Evolutionary conservation across 225 moss, liverwort and hornwort species (phyloP).

Genomic region (Takakia lepidozioides): DNA sequence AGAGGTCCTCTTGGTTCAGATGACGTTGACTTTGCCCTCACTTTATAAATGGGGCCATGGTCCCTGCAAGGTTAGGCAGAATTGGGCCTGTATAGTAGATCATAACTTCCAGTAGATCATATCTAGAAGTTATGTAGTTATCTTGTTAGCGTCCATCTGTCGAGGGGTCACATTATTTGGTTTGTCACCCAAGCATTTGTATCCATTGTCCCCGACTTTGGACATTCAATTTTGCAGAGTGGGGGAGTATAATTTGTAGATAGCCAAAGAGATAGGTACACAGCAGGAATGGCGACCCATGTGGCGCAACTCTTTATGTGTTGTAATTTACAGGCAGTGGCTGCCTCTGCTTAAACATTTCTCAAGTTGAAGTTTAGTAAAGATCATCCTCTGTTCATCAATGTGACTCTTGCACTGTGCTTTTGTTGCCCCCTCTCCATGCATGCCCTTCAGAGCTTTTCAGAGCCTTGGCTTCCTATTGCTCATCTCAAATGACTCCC

Average conservation of each 20-base stretch:
- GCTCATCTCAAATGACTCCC: no score
- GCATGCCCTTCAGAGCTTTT: no score
- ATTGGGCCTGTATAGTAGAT: slow-evolving; percentile 37
- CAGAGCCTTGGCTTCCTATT: no score
- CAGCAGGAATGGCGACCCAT: slow-evolving; percentile 30
- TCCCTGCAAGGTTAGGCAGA: no score
- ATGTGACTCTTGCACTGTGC: no score
- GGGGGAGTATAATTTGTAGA: slow-evolving; percentile 35
- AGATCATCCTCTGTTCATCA: no score
- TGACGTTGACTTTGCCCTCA: slow-evolving; percentile 77
- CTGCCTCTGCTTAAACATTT: no score
- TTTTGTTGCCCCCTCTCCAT: no score
- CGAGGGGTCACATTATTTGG: slow-evolving; percentile 10
- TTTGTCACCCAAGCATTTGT: slow-evolving; percentile 40
- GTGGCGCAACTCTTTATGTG: slow-evolving; percentile 44
- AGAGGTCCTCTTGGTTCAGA: slow-evolving; percentile 45
- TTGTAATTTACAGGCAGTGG: slow-evolving; percentile 42
- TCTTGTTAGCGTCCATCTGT: no score
- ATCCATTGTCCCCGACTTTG: slow-evolving; percentile 54
- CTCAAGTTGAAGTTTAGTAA: no score
- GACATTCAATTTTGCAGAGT: slow-evolving; percentile 61
- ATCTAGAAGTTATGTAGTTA: no score
- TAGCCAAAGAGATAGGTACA: slow-evolving; percentile 23
- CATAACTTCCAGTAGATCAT: slow-evolving; percentile 36
- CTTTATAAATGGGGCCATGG: slow-evolving; percentile 37